These are phyloP conservation scores for Cercospora brassicicola DNA, from an alignment of 2,329 filamentous ascomycete genomes.

Conservation along the genomic window DNA sequence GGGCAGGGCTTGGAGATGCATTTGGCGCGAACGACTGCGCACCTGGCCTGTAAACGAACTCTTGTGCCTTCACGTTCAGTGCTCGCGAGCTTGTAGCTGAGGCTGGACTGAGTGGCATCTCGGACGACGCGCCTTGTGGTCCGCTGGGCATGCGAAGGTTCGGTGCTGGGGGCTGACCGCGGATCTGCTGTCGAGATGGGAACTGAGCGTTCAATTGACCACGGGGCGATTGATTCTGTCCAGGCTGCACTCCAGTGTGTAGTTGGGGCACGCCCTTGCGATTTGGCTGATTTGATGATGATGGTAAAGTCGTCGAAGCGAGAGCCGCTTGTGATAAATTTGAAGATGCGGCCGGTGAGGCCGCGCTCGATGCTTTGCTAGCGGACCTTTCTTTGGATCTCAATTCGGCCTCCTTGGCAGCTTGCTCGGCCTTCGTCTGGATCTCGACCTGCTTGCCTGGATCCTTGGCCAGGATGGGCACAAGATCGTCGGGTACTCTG, in stretches of 20 bases:
- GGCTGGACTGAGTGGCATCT: constrained; percentile 50
- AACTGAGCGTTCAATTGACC: constrained; percentile 5
- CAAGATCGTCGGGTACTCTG: constrained; percentile 84
- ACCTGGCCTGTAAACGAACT: constrained; percentile 83
- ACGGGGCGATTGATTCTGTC: constrained; percentile 8
- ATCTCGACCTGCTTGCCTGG: constrained; percentile 92
- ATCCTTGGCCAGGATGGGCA: constrained; percentile 94
- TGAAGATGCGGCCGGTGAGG: constrained; percentile 27
- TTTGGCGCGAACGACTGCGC: constrained; percentile 78
- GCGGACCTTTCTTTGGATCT: constrained; percentile 46
- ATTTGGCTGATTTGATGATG: constrained; percentile 18
- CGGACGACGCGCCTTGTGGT: constrained; percentile 26
- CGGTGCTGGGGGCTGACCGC: constrained; percentile 53
- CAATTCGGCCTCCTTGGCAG: constrained; percentile 60
- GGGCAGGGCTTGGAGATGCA: constrained; percentile 68
- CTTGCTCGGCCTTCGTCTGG: constrained; percentile 78
- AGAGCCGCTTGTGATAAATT: constrained; percentile 14
- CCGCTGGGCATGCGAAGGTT: constrained; percentile 67
- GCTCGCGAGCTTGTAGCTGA: constrained; percentile 49
- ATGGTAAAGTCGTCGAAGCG: constrained; percentile 10
- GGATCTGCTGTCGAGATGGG: neutral
- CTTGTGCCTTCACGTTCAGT: constrained; percentile 64
- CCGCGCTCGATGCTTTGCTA: constrained; percentile 25
- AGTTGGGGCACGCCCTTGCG: constrained; percentile 3
- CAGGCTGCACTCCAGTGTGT: constrained; percentile 6